Evolutionary conservation across 495 filamentous ascomycete genomes (phyloP).

Genomic region (Apiosordaria backusii): DNA sequence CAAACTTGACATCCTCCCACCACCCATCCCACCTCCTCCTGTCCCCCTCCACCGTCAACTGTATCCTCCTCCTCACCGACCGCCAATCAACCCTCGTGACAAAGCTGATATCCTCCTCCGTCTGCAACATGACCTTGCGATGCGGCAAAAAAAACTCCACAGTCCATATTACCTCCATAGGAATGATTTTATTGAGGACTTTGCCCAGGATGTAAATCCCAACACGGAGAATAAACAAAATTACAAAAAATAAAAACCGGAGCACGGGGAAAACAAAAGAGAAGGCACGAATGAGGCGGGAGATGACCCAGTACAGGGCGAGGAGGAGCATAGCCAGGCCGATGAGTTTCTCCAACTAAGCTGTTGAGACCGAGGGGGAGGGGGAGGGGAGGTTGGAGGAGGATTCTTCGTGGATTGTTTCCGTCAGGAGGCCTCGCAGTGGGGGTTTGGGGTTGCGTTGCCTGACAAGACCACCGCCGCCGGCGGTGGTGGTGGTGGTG

Average conservation of each 20-base stretch:
- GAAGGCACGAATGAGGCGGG: background rate
- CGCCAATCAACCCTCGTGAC: background rate
- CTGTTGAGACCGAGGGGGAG: background rate
- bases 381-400: background rate
- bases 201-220: too few relatives aligned
- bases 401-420: conserved; percentile 65
- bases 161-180: too few relatives aligned
- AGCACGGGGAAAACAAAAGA: background rate
- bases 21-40: background rate
- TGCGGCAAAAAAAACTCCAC: background rate
- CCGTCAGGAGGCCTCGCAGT: conserved; percentile 41
- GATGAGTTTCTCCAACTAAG: background rate
- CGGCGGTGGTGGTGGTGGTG: background rate
- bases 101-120: background rate
- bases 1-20: background rate
- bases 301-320: background rate
- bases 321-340: background rate
- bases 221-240: too few relatives aligned
- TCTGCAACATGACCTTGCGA: background rate
- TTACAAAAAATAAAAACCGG: background rate
- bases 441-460: background rate
- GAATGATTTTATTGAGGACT: too few relatives aligned
- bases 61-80: background rate
- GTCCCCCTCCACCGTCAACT: background rate
- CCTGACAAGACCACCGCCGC: too few relatives aligned